Evolutionary conservation across 208 protist genomes (phyloP), one percentile per base, ranked within the genome.

Genomic region (Crithidia sp.): DNA sequence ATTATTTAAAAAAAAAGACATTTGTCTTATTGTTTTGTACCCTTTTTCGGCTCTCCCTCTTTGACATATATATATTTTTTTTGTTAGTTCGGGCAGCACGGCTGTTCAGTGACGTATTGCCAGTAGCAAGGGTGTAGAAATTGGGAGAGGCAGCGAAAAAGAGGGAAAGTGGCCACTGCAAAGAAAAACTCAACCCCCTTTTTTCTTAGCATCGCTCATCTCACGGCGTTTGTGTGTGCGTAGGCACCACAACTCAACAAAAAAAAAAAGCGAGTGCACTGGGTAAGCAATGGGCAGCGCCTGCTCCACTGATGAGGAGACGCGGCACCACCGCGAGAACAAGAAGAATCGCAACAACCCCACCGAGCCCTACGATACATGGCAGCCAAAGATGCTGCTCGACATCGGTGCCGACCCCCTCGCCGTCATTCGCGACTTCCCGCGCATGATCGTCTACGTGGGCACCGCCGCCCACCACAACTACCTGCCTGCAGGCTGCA

Each of bases 391-490:
- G 47, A 77, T 87, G 74, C 69, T 84, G 45, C 64, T 82, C 0
- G 83, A 85, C 41, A 75, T 93, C 63, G 81, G 77, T 16, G 59
- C 61, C 7, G 85, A 92, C 70, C 84, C 87, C 5, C 55, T 79
- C 8, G 79, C 77, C 54, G 91, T 95, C 56, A 78, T 88, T 3
- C 86, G 91, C n/a, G 91, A 95, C 77, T 92, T 95, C 19, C 91
- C 91, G 5, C 81, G 91, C 44, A 92, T 88, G 77, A 63, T 67
- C 10, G 81, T 93, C 4, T 86, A 79, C 65, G 86, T 94, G 6
- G 45, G 74, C 44, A 79, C 79, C 13, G 62, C 74, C 37, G 58
- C 41, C 45, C 49, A 58, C 41, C 37, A 53, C 41, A 61, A 67
- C 50, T 52, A 62, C 53, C n/a, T 50, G 2, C 63, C 41, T 0